These are phyloP conservation scores for Cercophora newfieldiana DNA, from an alignment of 495 filamentous ascomycete genomes.

Conservation along the genomic window DNA sequence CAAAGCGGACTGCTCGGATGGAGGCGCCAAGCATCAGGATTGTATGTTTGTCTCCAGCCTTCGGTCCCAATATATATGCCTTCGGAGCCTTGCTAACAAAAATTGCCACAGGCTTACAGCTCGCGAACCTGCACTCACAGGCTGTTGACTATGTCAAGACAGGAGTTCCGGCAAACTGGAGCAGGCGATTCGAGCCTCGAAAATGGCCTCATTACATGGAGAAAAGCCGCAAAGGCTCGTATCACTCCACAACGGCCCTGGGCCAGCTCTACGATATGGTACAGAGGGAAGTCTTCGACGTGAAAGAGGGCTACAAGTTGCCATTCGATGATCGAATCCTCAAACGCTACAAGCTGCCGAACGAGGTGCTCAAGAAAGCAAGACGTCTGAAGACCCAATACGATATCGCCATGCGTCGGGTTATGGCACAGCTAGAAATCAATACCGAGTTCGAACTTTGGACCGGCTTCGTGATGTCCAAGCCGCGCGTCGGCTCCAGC, in stretches of 20 bases:
- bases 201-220: conserved; percentile 93
- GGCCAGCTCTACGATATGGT: conserved; percentile 79
- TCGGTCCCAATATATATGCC: conserved; percentile 22
- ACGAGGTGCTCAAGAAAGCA: conserved; percentile 57
- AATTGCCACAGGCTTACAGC: conserved; percentile 52
- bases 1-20: conserved; percentile 61
- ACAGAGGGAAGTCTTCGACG: conserved; percentile 54
- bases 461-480: conserved; percentile 77
- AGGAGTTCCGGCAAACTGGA: conserved; percentile 72
- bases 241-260: conserved; percentile 70
- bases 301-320: conserved; percentile 64
- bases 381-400: conserved; percentile 72
- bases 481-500: conserved; percentile 63
- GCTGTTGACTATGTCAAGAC: conserved; percentile 95
- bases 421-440: conserved; percentile 87
- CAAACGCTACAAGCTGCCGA: conserved; percentile 55
- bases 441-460: conserved; percentile 89
- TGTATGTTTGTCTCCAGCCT: conserved; percentile 51
- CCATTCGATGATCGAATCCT: conserved; percentile 81
- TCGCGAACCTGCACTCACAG: conserved; percentile 81
- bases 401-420: conserved; percentile 70
- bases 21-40: conserved; percentile 65
- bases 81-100: background rate
- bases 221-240: conserved; percentile 56
- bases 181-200: conserved; percentile 55